These are phyloP conservation scores for Silene coronaria DNA, from an alignment of 179 eudicot species.

Conservation along the genomic window DNA sequence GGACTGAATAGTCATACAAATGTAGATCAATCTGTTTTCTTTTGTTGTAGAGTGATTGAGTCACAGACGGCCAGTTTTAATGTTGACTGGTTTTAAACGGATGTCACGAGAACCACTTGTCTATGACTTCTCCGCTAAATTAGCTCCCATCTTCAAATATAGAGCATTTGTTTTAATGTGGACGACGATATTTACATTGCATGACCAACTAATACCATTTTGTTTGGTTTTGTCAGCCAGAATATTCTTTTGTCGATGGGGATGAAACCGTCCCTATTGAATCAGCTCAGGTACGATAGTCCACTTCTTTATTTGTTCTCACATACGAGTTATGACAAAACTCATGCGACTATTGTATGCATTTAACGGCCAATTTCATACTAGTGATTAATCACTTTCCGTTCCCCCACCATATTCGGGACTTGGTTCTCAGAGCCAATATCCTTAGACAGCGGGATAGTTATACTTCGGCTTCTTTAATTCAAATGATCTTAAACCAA, in stretches of 20 bases:
- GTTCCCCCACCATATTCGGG: too few species aligned
- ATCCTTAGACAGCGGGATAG: too few species aligned
- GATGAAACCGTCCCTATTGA: conserved; percentile 88
- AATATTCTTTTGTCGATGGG: conserved; percentile 77
- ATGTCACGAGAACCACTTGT: too few species aligned
- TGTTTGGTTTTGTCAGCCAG: conserved; percentile 43
- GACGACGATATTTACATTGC: not conserved
- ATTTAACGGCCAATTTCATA: not conserved
- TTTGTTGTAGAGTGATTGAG: too few species aligned
- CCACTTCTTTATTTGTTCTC: not conserved
- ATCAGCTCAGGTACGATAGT: conserved; percentile 58
- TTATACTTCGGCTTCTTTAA: not conserved
- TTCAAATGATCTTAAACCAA: not conserved
- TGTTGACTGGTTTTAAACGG: not conserved
- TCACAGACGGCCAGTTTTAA: not conserved
- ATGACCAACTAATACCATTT: not conserved
- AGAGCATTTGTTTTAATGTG: not conserved
- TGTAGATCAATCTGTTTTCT: not conserved
- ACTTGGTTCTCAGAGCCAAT: too few species aligned
- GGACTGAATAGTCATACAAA: not conserved
- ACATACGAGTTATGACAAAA: not conserved
- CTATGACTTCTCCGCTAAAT: too few species aligned
- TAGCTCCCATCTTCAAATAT: not conserved
- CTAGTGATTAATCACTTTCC: too few species aligned
- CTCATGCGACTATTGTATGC: not conserved